Evolutionary conservation across 768 basidiomycete genomes (phyloP).

Genomic region (Boletus subcaerulescens): DNA sequence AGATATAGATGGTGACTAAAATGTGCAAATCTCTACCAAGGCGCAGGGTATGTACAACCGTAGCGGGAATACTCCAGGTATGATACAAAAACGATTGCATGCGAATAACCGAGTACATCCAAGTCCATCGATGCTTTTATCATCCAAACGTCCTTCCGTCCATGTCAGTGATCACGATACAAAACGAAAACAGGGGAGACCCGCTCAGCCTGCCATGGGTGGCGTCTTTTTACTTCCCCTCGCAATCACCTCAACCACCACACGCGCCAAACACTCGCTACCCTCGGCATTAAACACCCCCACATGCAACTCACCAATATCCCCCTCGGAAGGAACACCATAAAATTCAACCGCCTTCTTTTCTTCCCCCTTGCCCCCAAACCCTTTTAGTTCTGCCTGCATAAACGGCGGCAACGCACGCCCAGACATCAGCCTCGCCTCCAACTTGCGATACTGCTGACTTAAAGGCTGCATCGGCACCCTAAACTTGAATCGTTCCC

Average conservation of each 20-base stretch:
- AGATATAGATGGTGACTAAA: too few relatives aligned
- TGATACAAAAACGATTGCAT: constrained; percentile 20
- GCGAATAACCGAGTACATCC: constrained; percentile 12
- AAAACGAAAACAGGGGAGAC: constrained; percentile 16
- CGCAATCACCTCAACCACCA: constrained; percentile 54
- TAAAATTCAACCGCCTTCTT: constrained; percentile 55
- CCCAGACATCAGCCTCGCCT: constrained; percentile 51
- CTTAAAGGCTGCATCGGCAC: constrained; percentile 39
- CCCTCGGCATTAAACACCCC: constrained; percentile 53
- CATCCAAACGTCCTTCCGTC: neutral
- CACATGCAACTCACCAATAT: constrained; percentile 53
- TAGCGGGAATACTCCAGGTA: too few relatives aligned
- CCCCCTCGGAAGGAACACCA: constrained; percentile 48
- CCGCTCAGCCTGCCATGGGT: constrained; percentile 27
- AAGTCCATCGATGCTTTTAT: constrained; percentile 6
- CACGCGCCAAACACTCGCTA: constrained; percentile 50
- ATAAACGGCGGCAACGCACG: constrained; percentile 54
- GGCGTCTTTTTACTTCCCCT: constrained; percentile 26
- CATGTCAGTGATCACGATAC: constrained; percentile 8
- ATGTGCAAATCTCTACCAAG: too few relatives aligned
- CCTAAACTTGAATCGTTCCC: constrained; percentile 59
- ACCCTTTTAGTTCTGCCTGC: constrained; percentile 46
- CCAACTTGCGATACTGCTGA: constrained; percentile 37
- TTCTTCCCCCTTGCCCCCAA: constrained; percentile 32
- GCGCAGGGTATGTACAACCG: too few relatives aligned